Evolutionary conservation across 805 yeast species (phyloP), one percentile per base, ranked within the genome.

Genomic region (Wickerhamiella dianesei): DNA sequence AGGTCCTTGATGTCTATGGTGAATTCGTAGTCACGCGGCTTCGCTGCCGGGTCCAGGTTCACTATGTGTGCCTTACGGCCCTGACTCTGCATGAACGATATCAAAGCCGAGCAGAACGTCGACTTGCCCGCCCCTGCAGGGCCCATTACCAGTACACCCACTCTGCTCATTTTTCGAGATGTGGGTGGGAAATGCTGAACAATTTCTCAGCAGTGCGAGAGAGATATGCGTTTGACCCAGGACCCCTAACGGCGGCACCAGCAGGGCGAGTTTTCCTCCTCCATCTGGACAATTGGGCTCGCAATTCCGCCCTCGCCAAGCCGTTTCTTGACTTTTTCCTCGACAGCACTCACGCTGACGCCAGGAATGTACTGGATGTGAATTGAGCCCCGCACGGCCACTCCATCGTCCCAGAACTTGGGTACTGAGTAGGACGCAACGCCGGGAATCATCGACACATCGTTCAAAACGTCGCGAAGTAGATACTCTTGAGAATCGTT

Each of bases 101-200:
- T 81, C 50, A 92, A 73, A 3, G 95, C 71, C 58, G 85, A 83
- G 67, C 97, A 89, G 60, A 89, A 92, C 0, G 98, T 86, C 42
- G 92, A 78, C 64, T 82, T 89, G 9, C 98, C 98, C 8, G 83
- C 97, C 36, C 98, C 98, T 1, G 98, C 98, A 17, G 98, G 98
- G 1, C 98, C 98, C 53, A 92, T 65, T 1, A 88, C 95, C 52
- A 92, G 68, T 12, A 86, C 89, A 48, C 97, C 98, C 2, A 87
- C 95, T 66, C 95, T 73, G 2, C 96, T 86, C 98, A 92, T 89
- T 19, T 14, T 43, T 41, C 39, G n/a, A n/a, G n/a, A n/a, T n/a
- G n/a, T n/a, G n/a, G n/a, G n/a, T n/a, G n/a, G n/a, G n/a, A n/a
- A n/a, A n/a, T n/a, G n/a, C n/a, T n/a, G n/a, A n/a, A n/a, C n/a